Evolutionary conservation across 345 rosid species (phyloP), one percentile per base, ranked within the genome.

Genomic region (Pelargonium nanum): DNA sequence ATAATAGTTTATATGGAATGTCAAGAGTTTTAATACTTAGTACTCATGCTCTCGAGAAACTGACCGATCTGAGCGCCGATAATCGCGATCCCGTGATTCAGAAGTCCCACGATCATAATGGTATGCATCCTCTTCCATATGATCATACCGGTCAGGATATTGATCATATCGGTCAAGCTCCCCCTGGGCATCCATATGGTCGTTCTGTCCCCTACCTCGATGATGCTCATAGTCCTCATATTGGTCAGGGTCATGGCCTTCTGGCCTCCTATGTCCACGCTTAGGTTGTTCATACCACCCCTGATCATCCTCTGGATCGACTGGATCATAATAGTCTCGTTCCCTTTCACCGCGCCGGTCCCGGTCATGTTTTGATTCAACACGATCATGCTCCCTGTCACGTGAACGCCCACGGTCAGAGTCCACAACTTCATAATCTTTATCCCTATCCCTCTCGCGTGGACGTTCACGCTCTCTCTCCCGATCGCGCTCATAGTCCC

Each of bases 101-200:
- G 81, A 74, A 21, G 69, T 57, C 53, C 71, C 70, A 12, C 65
- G 74, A 65, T 77, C 91, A 57, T 80, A 80, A 56, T 62, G 86
- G 72, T 86, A 80, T 68, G 79, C 80, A 45, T 88, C 96, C 44
- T 81, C 91, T 60, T 75, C 83, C 68, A 80, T 73, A 60, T 70
- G 81, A 65, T 81, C 85, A 69, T 81, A 87, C 24, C 71, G 78
- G 44, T 72, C 80, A 22, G 74, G 74, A 65, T 87, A 83, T 67
- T 83, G 86, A 65, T 80, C 82, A 72, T 87, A 84, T 25, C 87
- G 89, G 59, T 78, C 92, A 19, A 58, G 68, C 10, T 81, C 83
- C 55, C 80, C 72, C 66, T 68, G 78, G 60, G 81, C 78, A 59
- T 65, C 85, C 48, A 77, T 82, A 56, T 65, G 81, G 50, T 79